Evolutionary conservation across 106 monocot genomes (phyloP).

Genomic region (Posidonia australis): DNA sequence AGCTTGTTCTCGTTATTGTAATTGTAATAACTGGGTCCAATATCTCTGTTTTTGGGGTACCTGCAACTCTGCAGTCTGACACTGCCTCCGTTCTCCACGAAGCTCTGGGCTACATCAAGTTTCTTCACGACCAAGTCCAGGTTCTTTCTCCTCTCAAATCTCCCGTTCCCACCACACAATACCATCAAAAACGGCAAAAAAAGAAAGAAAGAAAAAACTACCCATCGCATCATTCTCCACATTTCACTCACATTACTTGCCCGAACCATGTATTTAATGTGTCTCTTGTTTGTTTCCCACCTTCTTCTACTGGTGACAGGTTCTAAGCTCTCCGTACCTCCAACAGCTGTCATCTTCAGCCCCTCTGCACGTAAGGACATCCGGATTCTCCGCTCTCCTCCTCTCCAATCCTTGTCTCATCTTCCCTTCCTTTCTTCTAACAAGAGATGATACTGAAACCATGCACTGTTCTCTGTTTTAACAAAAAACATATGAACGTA

Average conservation of each 20-base stretch:
- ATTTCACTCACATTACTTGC: conserved; percentile 1
- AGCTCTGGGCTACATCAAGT: conserved; percentile 70
- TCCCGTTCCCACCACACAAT: neutral
- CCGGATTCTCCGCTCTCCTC: neutral
- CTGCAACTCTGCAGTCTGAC: conserved; percentile 44
- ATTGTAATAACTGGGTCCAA: neutral
- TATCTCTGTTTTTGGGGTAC: neutral
- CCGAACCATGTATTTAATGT: neutral
- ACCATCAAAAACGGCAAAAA: too few relatives aligned
- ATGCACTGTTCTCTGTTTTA: neutral
- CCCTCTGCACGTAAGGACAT: conserved; percentile 25
- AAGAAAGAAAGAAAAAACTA: neutral
- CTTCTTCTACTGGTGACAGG: conserved; percentile 17
- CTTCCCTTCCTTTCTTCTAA: too few relatives aligned
- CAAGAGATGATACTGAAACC: neutral
- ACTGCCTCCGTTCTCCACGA: conserved; percentile 73
- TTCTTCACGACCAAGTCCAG: conserved; percentile 80
- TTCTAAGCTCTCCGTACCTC: conserved; percentile 48
- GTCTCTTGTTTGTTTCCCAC: neutral
- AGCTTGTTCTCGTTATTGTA: neutral
- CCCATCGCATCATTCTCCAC: neutral
- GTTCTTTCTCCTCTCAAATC: conserved; percentile 8
- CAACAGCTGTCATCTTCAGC: conserved; percentile 38
- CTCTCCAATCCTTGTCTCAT: neutral
- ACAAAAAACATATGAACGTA: too few relatives aligned